Base-by-base conservation (phyloP, 768 basidiomycete genomes). In the Mycena chlorophos region DNA sequence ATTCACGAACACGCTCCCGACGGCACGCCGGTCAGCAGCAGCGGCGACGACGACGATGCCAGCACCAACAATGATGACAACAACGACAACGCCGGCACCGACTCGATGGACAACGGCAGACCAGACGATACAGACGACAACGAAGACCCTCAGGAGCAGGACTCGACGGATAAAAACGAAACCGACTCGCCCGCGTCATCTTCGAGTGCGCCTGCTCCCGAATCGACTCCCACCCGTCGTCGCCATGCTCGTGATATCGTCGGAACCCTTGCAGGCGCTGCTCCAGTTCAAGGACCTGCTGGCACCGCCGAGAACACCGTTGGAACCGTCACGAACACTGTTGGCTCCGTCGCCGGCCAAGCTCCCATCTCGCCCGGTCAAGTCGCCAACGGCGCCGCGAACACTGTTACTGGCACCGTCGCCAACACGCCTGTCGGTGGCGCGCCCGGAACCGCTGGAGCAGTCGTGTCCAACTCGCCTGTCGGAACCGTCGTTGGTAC, bases 341-440 rank as follows among this genome's bases (percentile, higher is more conserved):
- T 2, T 22, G 6, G 27, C 4, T 23, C 45, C 5, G 31, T 29
- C 12, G 25, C 45, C 26, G 13, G 23, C 45, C 8, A 22, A 6
- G 26, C 27, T 25, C 6, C 45, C 20, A 25, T 6, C 45, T 8
- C 14, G 12, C 40, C 40, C 16, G 20, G 12, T 43, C 40, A 43
- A 20, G 12, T 43, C 40, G 22, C 40, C 40, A 37, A 20, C 22
- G 40, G 10, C 22, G 20, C 40, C 20, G 10, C 12, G 16, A 43
- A 40, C 10, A 34, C 42, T 54, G 54, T 49, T 19, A 40, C 51
- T 23, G 34, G 25, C 52, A 38, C 27, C 14, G 19, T 19, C 49
- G 54, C 58, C 23, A 49, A 27, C 49, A 57, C 22, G 4, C 6
- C 45, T 22, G 39, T 34, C 30, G 45, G 45, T 20, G 49, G 29